A percentile compares a stretch with the other conserved stretches of the same genome.
Conservation (phyloP, 768 basidiomycete species). For the Podaxis pistillaris region DNA sequence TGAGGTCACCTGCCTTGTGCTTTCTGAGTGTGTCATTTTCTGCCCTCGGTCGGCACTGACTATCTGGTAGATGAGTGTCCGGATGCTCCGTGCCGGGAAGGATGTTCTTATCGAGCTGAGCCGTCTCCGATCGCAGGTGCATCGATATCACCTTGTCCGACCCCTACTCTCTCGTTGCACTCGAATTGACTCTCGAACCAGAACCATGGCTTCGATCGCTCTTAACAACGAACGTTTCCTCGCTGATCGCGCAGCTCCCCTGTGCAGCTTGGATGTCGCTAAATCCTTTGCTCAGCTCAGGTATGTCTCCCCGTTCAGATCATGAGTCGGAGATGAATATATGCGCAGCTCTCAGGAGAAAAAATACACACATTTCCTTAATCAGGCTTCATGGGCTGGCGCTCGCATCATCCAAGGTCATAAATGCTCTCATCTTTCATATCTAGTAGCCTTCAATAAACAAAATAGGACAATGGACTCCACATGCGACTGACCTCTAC, state of each 20-base stretch:
- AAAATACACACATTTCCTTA: constrained; percentile 73
- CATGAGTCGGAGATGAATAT: constrained; percentile 5
- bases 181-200: constrained; percentile 7
- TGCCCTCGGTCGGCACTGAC: background rate
- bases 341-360: constrained; percentile 64
- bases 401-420: constrained; percentile 72
- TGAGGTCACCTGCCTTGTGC: background rate
- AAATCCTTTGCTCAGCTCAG: constrained; percentile 70
- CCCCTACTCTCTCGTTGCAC: constrained; percentile 10
- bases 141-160: constrained; percentile 18
- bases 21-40: background rate
- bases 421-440: background rate
- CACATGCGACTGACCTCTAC: constrained; percentile 63
- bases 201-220: constrained; percentile 28
- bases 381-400: constrained; percentile 79
- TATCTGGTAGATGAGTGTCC: background rate
- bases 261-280: constrained; percentile 68
- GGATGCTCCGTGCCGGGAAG: background rate
- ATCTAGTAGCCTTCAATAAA: background rate
- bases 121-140: constrained; percentile 11
- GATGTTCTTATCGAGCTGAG: background rate
- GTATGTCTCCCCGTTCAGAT: constrained; percentile 28
- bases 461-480: constrained; percentile 70
- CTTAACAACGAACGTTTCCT: constrained; percentile 60
- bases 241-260: constrained; percentile 73